Conservation (phyloP, 1,284 basidiomycete genomes). For the Waitea zeae region DNA sequence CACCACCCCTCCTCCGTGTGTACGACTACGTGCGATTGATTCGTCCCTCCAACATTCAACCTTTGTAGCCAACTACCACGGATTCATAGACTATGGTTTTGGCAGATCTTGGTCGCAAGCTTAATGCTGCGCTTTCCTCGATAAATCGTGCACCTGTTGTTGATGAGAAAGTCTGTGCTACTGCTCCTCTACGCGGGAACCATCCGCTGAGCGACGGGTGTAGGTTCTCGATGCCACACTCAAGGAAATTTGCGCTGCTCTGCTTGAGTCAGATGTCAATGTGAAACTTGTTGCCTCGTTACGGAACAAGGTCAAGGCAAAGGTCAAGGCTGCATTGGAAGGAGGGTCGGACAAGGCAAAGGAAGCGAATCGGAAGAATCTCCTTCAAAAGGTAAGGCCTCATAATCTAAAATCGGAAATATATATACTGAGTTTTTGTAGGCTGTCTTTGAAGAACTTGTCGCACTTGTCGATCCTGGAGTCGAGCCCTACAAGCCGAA, state of each 20-base stretch:
- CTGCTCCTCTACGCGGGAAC: slow-evolving; percentile 3
- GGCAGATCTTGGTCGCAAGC: slow-evolving; percentile 85
- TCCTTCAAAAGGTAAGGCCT: slow-evolving; percentile 72
- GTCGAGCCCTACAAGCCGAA: slow-evolving; percentile 92
- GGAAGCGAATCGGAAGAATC: slow-evolving; percentile 68
- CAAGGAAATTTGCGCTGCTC: slow-evolving; percentile 88
- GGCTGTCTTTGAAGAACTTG: slow-evolving; percentile 96
- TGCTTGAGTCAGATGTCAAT: slow-evolving; percentile 96
- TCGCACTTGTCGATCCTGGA: slow-evolving; percentile 86
- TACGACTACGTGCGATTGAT: too few species aligned
- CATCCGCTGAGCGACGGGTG: slow-evolving; percentile 7
- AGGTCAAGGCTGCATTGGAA: slow-evolving; percentile 66
- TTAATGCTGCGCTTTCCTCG: slow-evolving; percentile 87
- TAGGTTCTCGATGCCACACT: slow-evolving; percentile 87
- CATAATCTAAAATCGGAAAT: slow-evolving; percentile 3
- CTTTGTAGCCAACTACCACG: too few species aligned
- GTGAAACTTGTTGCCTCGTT: slow-evolving; percentile 87
- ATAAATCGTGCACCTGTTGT: slow-evolving; percentile 75
- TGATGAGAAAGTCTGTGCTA: slow-evolving; percentile 65
- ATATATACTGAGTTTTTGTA: slow-evolving; percentile 15
- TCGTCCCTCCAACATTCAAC: too few species aligned
- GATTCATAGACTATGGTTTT: slow-evolving; percentile 91
- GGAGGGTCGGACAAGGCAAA: slow-evolving; percentile 58
- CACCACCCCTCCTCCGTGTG: too few species aligned
- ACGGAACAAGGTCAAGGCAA: slow-evolving; percentile 80